Evolutionary conservation across 2,329 filamentous ascomycete species (phyloP).

Genomic region (Shiraia bambusicola): DNA sequence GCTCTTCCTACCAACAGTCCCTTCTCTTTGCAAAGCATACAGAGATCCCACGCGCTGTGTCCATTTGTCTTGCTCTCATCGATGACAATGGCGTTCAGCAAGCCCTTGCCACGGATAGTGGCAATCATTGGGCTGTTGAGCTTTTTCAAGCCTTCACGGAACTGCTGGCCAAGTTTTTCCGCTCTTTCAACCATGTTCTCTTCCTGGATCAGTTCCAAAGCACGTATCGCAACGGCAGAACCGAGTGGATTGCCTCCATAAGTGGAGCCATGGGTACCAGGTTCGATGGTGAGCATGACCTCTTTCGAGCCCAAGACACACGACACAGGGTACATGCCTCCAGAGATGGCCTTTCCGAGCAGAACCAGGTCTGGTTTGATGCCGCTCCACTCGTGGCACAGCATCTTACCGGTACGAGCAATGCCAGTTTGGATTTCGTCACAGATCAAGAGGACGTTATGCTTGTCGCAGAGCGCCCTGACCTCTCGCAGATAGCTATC

Average conservation of each 20-base stretch:
- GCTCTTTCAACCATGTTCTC: conserved; percentile 84
- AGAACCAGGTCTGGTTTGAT: conserved; percentile 95
- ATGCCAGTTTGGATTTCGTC: conserved; percentile 99
- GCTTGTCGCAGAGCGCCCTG: conserved; percentile 83
- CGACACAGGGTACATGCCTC: conserved; percentile 98
- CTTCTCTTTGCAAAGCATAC: conserved; percentile 92
- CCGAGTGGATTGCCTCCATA: conserved; percentile 96
- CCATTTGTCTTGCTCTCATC: conserved; percentile 85
- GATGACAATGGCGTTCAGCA: conserved; percentile 94
- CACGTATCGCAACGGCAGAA: conserved; percentile 92
- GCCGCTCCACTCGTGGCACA: conserved; percentile 91
- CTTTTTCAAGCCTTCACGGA: conserved; percentile 74
- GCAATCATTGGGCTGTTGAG: conserved; percentile 80
- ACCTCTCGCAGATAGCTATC: conserved; percentile 82
- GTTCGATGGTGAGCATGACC: conserved; percentile 93
- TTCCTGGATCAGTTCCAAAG: conserved; percentile 89
- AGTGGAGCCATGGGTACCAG: conserved; percentile 96
- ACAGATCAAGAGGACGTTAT: conserved; percentile 94
- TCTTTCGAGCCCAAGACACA: conserved; percentile 86
- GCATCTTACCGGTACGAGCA: conserved; percentile 87
- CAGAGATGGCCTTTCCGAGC: conserved; percentile 95
- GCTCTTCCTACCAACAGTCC: conserved; percentile 74
- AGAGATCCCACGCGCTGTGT: conserved; percentile 92
- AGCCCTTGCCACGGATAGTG: conserved; percentile 83
- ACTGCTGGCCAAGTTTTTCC: conserved; percentile 75